Base-by-base conservation (phyloP, 768 basidiomycete species). In the Scleroderma bovista region DNA sequence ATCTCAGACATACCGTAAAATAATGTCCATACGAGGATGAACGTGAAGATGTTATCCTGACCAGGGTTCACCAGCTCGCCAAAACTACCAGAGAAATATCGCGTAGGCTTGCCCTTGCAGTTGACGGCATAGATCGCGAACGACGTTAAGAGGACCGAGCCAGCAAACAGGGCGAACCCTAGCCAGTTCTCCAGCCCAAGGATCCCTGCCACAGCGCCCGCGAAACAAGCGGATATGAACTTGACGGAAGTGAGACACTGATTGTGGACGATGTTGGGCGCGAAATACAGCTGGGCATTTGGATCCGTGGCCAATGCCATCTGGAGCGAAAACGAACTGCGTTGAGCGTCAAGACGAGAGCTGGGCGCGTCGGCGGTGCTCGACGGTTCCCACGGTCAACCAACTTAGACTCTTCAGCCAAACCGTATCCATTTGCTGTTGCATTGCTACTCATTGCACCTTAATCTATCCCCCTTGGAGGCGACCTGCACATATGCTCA, bases 21-120 rank as follows among this genome's bases (percentile, higher is more conserved):
- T 48, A 95, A 72, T 32, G 93, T 97, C 93, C 93, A 97, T 19
- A 88, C 85, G 24, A 96, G 78, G 51, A 97, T 78, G 60, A 94
- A 97, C 3, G 91, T 90, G 60, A 92, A 90, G 16, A 85, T 72
- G 56, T 92, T 93, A 67, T 96, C 93, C 68, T 93, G 88, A 10
- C 91, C 91, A 0, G 93, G 86, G 53, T 86, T 91, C 42, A 84
- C 69, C 33, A 95, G 69, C 48, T 87, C 87, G 66, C 75, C 69
- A 52, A 80, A 60, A 2, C 86, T 86, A 5, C 81, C 81, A 39
- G 75, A 70, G 16, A 84, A 60, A 65, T 81, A 90, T 58, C 80
- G 85, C 37, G 67, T 58, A 1, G 87, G 84, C 29, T 72, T 73
- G 3, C 82, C 80, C 46, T 75, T 72, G 70, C 88, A 93, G 59